Percentiles rank a stretch among this genome's conserved stretches.
Conservation (phyloP, 1,284 basidiomycete species). For the Malassezia obtusa region DNA sequence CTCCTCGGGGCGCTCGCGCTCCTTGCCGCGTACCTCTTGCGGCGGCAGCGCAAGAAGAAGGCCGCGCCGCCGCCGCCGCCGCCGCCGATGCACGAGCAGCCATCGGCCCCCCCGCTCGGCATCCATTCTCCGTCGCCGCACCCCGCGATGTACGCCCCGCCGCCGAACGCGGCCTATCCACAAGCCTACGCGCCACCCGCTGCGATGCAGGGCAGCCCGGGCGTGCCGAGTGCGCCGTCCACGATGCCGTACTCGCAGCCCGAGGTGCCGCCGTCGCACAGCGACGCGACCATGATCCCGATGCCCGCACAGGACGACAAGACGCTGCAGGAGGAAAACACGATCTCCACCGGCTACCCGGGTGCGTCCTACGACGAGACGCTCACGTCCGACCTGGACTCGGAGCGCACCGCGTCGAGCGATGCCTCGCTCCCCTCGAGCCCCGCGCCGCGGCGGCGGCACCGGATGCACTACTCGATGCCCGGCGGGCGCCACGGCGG, state of each 20-base stretch:
- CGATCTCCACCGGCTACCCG: not conserved
- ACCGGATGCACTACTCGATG: slow-evolving; percentile 7
- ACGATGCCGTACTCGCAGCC: not conserved
- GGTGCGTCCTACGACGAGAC: not conserved
- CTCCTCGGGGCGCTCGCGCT: not conserved
- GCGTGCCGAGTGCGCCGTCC: not conserved
- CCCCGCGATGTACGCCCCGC: not conserved
- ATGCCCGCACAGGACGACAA: not conserved
- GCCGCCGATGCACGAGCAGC: not conserved
- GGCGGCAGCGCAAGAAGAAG: not conserved
- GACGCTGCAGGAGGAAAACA: not conserved
- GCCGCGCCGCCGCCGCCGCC: not conserved
- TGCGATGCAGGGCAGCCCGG: no score
- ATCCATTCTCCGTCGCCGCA: not conserved
- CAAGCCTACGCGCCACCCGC: no score
- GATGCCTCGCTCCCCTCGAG: not conserved
- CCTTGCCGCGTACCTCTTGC: slow-evolving; percentile 1
- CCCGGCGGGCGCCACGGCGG: not conserved
- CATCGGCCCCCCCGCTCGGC: not conserved
- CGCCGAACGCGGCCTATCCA: not conserved
- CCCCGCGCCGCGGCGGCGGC: not conserved
- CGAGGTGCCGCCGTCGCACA: not conserved
- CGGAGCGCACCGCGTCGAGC: not conserved
- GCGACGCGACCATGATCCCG: not conserved
- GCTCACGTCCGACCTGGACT: not conserved